Conservation (phyloP, 2,329 filamentous ascomycete species). For the Cladosporium sphaerospermum region DNA sequence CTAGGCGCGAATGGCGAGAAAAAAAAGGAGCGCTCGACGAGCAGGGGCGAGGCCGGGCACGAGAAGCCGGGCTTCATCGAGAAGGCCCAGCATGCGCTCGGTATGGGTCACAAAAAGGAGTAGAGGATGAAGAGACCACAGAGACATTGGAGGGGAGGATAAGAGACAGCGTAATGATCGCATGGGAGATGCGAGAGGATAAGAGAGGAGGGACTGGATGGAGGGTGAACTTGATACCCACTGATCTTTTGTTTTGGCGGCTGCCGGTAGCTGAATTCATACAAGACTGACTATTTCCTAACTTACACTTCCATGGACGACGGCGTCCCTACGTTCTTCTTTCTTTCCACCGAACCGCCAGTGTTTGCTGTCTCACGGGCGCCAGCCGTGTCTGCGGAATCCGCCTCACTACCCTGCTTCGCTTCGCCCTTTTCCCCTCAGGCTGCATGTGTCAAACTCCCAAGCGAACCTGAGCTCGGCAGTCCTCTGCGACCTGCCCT, state of each 20-base stretch:
- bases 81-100: conserved; percentile 49
- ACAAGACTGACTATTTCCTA: background rate
- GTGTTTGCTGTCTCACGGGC: no score
- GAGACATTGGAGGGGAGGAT: no score
- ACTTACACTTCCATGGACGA: no score
- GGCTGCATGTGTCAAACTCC: no score
- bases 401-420: no score
- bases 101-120: conserved; percentile 35
- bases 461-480: no score
- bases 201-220: background rate
- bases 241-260: background rate
- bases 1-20: conserved; percentile 38
- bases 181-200: background rate
- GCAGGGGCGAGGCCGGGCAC: conserved; percentile 18
- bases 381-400: no score
- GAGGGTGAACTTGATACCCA: background rate
- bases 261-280: background rate
- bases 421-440: no score
- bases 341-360: no score
- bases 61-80: conserved; percentile 38
- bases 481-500: no score
- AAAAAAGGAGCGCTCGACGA: conserved; percentile 13
- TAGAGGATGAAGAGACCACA: background rate
- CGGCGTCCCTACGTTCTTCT: no score
- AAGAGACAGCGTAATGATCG: no score